These are phyloP conservation scores for Dioscorea zingiberensis DNA, from an alignment of 106 monocot species.

Conservation along the genomic window DNA sequence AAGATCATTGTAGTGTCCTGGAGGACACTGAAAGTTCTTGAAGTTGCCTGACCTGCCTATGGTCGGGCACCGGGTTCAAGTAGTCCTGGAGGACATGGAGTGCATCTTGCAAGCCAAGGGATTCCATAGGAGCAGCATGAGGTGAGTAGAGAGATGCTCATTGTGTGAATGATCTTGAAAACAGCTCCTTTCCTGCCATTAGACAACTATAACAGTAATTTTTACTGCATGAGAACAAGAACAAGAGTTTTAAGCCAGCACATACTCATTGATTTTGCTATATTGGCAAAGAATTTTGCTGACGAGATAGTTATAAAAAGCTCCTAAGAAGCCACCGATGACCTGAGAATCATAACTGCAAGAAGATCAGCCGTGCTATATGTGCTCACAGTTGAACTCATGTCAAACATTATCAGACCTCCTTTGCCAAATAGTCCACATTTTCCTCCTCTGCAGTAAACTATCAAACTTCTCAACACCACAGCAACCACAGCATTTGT, in stretches of 20 bases:
- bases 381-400: constrained; percentile 28
- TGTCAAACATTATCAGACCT: constrained; percentile 67
- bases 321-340: constrained; percentile 49
- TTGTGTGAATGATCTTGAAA: constrained; percentile 55
- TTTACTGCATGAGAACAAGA: not conserved
- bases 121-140: constrained; percentile 57
- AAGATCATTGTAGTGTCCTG: constrained; percentile 52
- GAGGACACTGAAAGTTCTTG: constrained; percentile 59
- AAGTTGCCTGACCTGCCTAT: constrained; percentile 45
- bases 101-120: constrained; percentile 54
- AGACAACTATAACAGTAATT: not conserved
- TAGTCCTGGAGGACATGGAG: constrained; percentile 32
- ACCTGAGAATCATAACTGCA: constrained; percentile 38
- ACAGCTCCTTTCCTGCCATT: constrained; percentile 50
- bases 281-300: constrained; percentile 43
- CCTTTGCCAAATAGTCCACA: constrained; percentile 70
- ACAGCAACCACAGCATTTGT: constrained; percentile 62
- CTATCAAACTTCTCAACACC: constrained; percentile 41
- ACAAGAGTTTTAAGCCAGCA: not conserved
- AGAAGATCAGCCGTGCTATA: constrained; percentile 40
- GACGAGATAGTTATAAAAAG: constrained; percentile 49
- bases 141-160: constrained; percentile 42
- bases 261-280: constrained; percentile 60
- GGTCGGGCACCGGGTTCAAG: constrained; percentile 33
- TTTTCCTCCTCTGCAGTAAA: constrained; percentile 37